Conservation (phyloP, 129 eudicot genomes). For the Scalesia atractyloides region DNA sequence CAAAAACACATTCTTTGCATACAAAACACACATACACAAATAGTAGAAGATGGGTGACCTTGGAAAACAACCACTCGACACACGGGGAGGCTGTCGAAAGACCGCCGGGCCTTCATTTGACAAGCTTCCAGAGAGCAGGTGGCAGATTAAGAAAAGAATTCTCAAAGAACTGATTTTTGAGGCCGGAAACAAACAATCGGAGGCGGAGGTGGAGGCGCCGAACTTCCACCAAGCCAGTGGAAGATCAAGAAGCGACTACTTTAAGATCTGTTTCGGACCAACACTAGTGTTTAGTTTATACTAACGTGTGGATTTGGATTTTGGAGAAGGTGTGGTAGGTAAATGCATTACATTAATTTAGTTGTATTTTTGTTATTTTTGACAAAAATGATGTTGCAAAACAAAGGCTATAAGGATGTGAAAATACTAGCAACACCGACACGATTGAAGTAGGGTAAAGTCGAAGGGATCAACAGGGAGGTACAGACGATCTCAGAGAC, state of each 20-base stretch:
- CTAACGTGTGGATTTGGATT: too few relatives aligned
- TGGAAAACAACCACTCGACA: constrained; percentile 21
- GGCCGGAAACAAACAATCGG: constrained; percentile 6
- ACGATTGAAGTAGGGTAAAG: too few relatives aligned
- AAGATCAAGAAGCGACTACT: constrained; percentile 19
- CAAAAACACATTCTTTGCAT: not conserved
- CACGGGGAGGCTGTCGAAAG: constrained; percentile 24
- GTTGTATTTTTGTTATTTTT: too few relatives aligned
- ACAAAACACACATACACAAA: not conserved
- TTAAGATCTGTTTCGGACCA: not conserved
- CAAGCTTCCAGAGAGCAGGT: constrained; percentile 29
- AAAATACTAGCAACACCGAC: too few relatives aligned
- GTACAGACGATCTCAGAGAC: too few relatives aligned
- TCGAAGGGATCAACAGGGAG: too few relatives aligned
- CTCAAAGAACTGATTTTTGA: constrained; percentile 19
- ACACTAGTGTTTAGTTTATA: not conserved
- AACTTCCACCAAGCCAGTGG: constrained; percentile 18
- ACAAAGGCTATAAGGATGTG: too few relatives aligned
- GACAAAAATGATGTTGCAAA: too few relatives aligned
- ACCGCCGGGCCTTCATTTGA: constrained; percentile 14
- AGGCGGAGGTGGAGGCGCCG: not conserved
- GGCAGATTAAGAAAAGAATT: constrained; percentile 27
- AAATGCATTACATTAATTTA: too few relatives aligned
- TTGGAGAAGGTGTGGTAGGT: too few relatives aligned
- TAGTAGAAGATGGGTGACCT: constrained; percentile 13